These are phyloP conservation scores for Scheffersomyces cryptocercus DNA, from an alignment of 1,139 yeast genomes.

Conservation along the genomic window DNA sequence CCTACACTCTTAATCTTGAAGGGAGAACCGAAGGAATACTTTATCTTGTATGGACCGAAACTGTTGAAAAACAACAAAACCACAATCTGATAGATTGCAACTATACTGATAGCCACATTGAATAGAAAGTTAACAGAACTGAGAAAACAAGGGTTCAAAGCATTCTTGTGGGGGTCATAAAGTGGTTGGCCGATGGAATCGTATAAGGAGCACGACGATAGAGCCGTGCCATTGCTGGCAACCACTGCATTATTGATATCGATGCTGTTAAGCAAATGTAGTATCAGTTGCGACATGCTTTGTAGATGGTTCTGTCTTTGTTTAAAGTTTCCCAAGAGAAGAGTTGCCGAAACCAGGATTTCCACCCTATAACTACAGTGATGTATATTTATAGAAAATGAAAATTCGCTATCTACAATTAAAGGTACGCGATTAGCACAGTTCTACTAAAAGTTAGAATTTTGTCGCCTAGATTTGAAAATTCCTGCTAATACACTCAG, in stretches of 20 bases:
- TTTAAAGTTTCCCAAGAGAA: too few species aligned
- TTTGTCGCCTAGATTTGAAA: too few species aligned
- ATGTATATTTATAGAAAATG: too few species aligned
- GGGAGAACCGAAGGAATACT: constrained; percentile 32
- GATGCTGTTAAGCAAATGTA: neutral
- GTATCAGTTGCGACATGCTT: neutral
- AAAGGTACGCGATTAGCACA: too few species aligned
- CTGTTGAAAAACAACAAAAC: constrained; percentile 18
- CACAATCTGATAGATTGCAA: constrained; percentile 19
- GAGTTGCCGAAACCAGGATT: too few species aligned
- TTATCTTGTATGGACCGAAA: constrained; percentile 28
- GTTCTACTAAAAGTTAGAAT: too few species aligned
- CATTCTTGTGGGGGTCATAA: constrained; percentile 22
- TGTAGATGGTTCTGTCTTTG: neutral
- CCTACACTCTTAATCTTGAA: constrained; percentile 30
- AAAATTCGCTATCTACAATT: too few species aligned
- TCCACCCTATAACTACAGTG: too few species aligned
- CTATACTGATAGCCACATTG: constrained; percentile 11
- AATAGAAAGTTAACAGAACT: constrained; percentile 17
- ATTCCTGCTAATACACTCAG: too few species aligned
- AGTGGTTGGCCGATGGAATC: constrained; percentile 18
- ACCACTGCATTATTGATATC: neutral
- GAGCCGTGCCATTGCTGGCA: neutral
- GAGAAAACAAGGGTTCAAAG: constrained; percentile 35
- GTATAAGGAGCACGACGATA: constrained; percentile 2